Conservation (phyloP, 805 yeast genomes). For the Nakazawaea ishiwadae region DNA sequence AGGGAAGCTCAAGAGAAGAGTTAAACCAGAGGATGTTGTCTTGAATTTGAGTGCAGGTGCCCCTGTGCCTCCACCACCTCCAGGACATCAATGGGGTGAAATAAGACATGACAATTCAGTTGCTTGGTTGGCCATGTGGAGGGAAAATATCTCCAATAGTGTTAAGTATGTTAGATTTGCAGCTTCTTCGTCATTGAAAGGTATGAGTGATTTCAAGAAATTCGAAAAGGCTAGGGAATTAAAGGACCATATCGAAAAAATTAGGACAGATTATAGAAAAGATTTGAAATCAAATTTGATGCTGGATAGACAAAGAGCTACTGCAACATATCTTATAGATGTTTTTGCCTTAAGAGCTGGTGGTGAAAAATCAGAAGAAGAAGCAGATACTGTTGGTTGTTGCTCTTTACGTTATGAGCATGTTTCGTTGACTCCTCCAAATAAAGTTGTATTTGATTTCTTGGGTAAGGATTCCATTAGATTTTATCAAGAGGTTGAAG, state of each 20-base stretch:
- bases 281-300: slow-evolving; percentile 70
- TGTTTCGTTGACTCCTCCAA: slow-evolving; percentile 79
- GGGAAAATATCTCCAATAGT: slow-evolving; percentile 81
- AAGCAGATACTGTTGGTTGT: slow-evolving; percentile 97
- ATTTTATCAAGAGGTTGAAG: slow-evolving; percentile 88
- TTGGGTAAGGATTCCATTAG: slow-evolving; percentile 94
- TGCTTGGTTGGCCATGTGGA: slow-evolving; percentile 97
- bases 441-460: slow-evolving; percentile 82
- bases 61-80: slow-evolving; percentile 75
- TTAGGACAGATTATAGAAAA: slow-evolving; percentile 69
- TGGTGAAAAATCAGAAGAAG: slow-evolving; percentile 95
- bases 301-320: slow-evolving; percentile 88
- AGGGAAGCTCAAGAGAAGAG: slow-evolving; percentile 84
- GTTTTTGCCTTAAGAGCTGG: slow-evolving; percentile 95
- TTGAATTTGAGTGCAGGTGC: slow-evolving; percentile 74
- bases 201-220: slow-evolving; percentile 84
- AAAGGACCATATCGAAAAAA: slow-evolving; percentile 63
- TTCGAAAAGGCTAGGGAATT: slow-evolving; percentile 91
- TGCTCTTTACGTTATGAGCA: slow-evolving; percentile 92
- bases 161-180: slow-evolving; percentile 90
- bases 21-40: slow-evolving; percentile 83
- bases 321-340: slow-evolving; percentile 90
- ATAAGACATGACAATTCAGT: slow-evolving; percentile 84
- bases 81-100: slow-evolving; percentile 89
- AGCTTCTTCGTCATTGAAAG: slow-evolving; percentile 85